Conservation (phyloP, 2,329 filamentous ascomycete species). For the Coniochaeta sp. region DNA sequence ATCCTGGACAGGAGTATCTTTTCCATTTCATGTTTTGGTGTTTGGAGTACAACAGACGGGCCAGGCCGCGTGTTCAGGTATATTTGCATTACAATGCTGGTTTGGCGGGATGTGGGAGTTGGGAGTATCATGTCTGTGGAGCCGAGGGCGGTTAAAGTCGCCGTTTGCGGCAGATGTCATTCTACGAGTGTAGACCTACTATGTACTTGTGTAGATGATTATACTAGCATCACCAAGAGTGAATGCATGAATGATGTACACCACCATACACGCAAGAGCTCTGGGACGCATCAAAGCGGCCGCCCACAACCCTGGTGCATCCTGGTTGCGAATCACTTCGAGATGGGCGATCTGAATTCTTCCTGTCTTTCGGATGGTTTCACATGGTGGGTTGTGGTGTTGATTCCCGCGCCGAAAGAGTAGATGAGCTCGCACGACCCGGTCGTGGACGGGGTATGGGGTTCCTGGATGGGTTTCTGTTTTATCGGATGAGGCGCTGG, state of each 20-base stretch:
- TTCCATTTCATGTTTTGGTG: background rate
- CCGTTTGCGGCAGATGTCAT: background rate
- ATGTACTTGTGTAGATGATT: background rate
- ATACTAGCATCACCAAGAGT: background rate
- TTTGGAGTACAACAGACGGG: background rate
- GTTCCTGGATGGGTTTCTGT: too few species aligned
- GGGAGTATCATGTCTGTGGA: constrained; percentile 1
- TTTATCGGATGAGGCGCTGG: background rate
- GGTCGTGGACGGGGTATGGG: too few species aligned
- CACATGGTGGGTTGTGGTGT: background rate
- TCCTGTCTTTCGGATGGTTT: background rate
- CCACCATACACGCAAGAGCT: background rate
- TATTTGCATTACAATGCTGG: background rate
- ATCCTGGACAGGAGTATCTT: background rate
- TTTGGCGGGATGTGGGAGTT: background rate
- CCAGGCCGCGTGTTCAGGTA: background rate
- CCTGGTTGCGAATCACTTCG: background rate
- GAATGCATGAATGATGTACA: background rate
- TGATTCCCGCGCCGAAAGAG: background rate
- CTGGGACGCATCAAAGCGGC: background rate
- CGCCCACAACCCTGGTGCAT: background rate
- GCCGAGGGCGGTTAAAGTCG: background rate
- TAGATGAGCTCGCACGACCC: background rate
- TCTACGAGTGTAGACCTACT: background rate
- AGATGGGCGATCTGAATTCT: background rate